These are phyloP conservation scores for Amyloporia xantha DNA, from an alignment of 768 basidiomycete species.

Conservation along the genomic window DNA sequence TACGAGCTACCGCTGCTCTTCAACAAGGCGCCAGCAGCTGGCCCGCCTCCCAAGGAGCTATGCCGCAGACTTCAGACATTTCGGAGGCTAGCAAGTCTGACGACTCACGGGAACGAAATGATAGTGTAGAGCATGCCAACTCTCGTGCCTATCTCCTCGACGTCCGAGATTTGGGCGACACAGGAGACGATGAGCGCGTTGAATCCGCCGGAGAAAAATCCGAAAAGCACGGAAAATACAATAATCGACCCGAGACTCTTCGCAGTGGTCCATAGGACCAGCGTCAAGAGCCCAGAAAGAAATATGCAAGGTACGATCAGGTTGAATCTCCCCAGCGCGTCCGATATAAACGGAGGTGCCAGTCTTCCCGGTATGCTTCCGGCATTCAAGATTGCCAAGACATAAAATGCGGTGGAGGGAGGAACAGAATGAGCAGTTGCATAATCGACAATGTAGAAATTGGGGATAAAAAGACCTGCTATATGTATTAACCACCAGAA, in stretches of 20 bases:
- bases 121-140: slow-evolving; percentile 61
- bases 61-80: background rate
- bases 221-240: slow-evolving; percentile 50
- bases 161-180: slow-evolving; percentile 58
- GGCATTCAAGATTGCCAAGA: slow-evolving; percentile 63
- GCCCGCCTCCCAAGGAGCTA: slow-evolving; percentile 60
- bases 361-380: slow-evolving; percentile 62
- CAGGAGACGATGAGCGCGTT: slow-evolving; percentile 63
- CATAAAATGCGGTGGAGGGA: slow-evolving; percentile 39
- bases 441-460: slow-evolving; percentile 63
- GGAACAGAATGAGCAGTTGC: slow-evolving; percentile 36
- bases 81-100: background rate
- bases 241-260: slow-evolving; percentile 34
- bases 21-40: slow-evolving; percentile 55
- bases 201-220: slow-evolving; percentile 63
- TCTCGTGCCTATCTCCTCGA: slow-evolving; percentile 50
- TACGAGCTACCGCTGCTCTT: slow-evolving; percentile 38
- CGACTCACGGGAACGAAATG: slow-evolving; percentile 64
- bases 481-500: background rate
- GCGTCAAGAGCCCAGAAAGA: slow-evolving; percentile 52
- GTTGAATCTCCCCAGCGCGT: slow-evolving; percentile 61
- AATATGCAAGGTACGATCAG: slow-evolving; percentile 57
- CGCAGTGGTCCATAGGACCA: slow-evolving; percentile 51
- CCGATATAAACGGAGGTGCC: slow-evolving; percentile 56
- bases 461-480: slow-evolving; percentile 64